phyloP scores from a whole-genome alignment of 2,329 filamentous ascomycete species.

The Xylariaceae sp. region DNA sequence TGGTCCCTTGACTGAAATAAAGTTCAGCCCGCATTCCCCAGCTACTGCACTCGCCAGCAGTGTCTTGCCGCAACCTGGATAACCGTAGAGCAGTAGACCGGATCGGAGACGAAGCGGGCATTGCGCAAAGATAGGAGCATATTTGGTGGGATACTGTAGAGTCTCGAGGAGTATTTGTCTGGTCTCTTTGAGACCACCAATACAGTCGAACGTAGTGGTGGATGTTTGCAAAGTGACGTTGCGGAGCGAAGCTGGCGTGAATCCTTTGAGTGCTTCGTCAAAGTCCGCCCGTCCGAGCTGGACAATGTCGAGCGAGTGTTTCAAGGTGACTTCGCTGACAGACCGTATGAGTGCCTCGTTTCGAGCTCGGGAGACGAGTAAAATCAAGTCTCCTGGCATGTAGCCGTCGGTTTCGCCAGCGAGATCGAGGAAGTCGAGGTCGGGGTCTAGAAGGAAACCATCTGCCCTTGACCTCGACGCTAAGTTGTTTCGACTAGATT shows the following conservation, averaged over 20 bases:
- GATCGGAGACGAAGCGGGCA: conserved; percentile 93
- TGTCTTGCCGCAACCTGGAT: conserved; percentile 94
- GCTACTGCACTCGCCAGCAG: conserved; percentile 94
- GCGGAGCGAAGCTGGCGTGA: conserved; percentile 88
- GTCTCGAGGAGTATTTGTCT: conserved; percentile 91
- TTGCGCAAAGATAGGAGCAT: conserved; percentile 94
- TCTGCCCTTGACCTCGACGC: conserved; percentile 35
- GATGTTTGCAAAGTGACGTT: conserved; percentile 93
- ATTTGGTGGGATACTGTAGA: conserved; percentile 93
- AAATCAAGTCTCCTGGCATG: conserved; percentile 88
- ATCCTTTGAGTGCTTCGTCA: conserved; percentile 76
- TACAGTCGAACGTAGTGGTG: conserved; percentile 85
- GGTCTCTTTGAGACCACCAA: conserved; percentile 82
- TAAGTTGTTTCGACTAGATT: conserved; percentile 41
- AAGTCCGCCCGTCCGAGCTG: conserved; percentile 72
- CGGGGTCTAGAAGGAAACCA: conserved; percentile 67
- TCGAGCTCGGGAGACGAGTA: conserved; percentile 79
- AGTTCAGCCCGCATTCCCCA: conserved; percentile 94
- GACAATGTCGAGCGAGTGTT: conserved; percentile 47
- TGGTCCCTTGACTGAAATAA: conserved; percentile 96
- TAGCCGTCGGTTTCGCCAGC: conserved; percentile 95
- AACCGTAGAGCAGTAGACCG: conserved; percentile 88
- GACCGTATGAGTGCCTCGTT: conserved; percentile 90
- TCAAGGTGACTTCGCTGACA: conserved; percentile 50
- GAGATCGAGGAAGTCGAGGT: conserved; percentile 86